Evolutionary conservation across 805 yeast species (phyloP).

Genomic region (Metschnikowia lunata): DNA sequence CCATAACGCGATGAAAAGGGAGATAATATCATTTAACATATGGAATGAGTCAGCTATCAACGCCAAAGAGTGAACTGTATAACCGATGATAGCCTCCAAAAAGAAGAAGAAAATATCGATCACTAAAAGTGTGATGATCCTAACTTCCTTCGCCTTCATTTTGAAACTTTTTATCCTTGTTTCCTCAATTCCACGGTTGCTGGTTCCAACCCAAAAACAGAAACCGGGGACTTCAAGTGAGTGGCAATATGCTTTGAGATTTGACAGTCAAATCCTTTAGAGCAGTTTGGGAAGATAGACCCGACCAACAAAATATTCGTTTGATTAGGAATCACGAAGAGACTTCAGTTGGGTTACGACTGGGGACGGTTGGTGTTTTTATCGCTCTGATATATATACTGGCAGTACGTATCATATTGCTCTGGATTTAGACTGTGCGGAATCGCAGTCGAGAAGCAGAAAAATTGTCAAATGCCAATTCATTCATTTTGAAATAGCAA

Average conservation of each 20-base stretch:
- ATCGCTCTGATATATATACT: too few relatives aligned
- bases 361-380: too few relatives aligned
- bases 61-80: slow-evolving; percentile 90
- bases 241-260: background rate
- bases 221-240: background rate
- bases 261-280: background rate
- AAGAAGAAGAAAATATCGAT: slow-evolving; percentile 82
- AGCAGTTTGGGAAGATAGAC: too few relatives aligned
- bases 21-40: slow-evolving; percentile 92
- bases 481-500: too few relatives aligned
- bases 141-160: slow-evolving; percentile 55
- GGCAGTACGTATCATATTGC: too few relatives aligned
- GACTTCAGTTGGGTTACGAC: too few relatives aligned
- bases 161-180: background rate
- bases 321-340: too few relatives aligned
- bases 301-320: too few relatives aligned
- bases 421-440: too few relatives aligned
- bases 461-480: too few relatives aligned
- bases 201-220: background rate
- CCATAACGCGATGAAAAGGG: slow-evolving; percentile 89
- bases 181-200: background rate
- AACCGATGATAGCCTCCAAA: slow-evolving; percentile 79
- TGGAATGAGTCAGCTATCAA: slow-evolving; percentile 95
- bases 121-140: slow-evolving; percentile 66
- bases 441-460: too few relatives aligned